Conservation (phyloP, 2,329 filamentous ascomycete species). For the Alternaria conjuncta region DNA sequence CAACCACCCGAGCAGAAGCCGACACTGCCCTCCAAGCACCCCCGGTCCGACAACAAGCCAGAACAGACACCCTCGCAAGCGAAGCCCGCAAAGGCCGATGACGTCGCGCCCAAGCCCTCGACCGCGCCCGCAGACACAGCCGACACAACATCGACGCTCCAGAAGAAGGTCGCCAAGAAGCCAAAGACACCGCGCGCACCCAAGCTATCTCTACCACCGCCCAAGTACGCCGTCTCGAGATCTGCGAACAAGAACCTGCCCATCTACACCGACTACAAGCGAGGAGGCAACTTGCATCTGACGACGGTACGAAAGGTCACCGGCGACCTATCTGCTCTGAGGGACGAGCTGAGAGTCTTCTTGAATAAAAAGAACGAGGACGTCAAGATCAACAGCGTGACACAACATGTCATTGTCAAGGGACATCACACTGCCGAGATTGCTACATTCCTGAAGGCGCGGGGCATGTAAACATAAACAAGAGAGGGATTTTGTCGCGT, state of each 20-base stretch:
- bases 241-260: constrained; percentile 74
- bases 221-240: constrained; percentile 73
- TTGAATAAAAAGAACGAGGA: constrained; percentile 64
- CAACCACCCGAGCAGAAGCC: constrained; percentile 33
- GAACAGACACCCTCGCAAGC: constrained; percentile 6
- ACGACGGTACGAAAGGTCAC: constrained; percentile 81
- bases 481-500: neutral
- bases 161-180: constrained; percentile 8
- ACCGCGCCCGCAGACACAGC: neutral
- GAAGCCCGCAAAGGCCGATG: constrained; percentile 3
- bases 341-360: constrained; percentile 66
- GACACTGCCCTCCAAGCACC: constrained; percentile 23
- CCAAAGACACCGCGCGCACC: constrained; percentile 2
- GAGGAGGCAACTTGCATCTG: constrained; percentile 75
- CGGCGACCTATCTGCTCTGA: constrained; percentile 71
- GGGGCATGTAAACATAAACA: constrained; percentile 21
- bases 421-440: constrained; percentile 24
- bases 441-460: constrained; percentile 17
- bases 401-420: constrained; percentile 67
- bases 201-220: constrained; percentile 26
- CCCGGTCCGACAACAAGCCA: constrained; percentile 12
- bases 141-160: constrained; percentile 14
- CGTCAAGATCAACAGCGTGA: constrained; percentile 66
- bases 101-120: neutral
- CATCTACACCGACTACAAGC: constrained; percentile 76